phyloP scores from a whole-genome alignment of 768 basidiomycete species.

The Amanita muscaria region DNA sequence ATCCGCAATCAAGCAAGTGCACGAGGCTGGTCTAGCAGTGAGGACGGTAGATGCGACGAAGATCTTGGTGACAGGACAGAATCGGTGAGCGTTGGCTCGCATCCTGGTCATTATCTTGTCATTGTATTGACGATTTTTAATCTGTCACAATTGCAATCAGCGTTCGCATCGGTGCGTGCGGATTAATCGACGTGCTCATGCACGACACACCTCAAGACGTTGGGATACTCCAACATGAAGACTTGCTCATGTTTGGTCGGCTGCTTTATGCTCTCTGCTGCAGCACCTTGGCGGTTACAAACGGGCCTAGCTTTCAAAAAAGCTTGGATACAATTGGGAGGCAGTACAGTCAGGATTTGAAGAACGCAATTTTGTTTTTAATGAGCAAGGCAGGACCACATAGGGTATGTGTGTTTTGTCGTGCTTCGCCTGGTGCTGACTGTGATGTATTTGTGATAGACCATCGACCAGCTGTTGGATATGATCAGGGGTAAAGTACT shows the following conservation, averaged over 20 bases:
- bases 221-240: slow-evolving; percentile 70
- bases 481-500: slow-evolving; percentile 64
- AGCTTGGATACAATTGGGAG: slow-evolving; percentile 67
- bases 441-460: slow-evolving; percentile 30
- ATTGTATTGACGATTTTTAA: neutral
- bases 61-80: slow-evolving; percentile 81
- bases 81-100: slow-evolving; percentile 43
- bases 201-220: slow-evolving; percentile 63
- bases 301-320: slow-evolving; percentile 56
- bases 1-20: slow-evolving; percentile 78
- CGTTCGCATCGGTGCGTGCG: slow-evolving; percentile 80
- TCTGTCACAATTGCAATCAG: too few relatives aligned
- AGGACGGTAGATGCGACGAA: slow-evolving; percentile 82
- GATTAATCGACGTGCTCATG: slow-evolving; percentile 77
- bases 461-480: slow-evolving; percentile 71
- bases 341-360: slow-evolving; percentile 74
- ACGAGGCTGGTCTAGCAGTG: slow-evolving; percentile 72
- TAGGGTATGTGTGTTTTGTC: slow-evolving; percentile 36
- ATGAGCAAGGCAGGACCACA: slow-evolving; percentile 60
- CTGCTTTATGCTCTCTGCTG: slow-evolving; percentile 77
- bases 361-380: slow-evolving; percentile 71
- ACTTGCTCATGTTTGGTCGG: slow-evolving; percentile 78
- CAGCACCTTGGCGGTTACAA: slow-evolving; percentile 50
- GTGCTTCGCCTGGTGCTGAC: neutral
- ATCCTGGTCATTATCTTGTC: neutral